These are phyloP conservation scores for Elaeis oleifera DNA, from an alignment of 202 grass and related monocot species.

Conservation along the genomic window DNA sequence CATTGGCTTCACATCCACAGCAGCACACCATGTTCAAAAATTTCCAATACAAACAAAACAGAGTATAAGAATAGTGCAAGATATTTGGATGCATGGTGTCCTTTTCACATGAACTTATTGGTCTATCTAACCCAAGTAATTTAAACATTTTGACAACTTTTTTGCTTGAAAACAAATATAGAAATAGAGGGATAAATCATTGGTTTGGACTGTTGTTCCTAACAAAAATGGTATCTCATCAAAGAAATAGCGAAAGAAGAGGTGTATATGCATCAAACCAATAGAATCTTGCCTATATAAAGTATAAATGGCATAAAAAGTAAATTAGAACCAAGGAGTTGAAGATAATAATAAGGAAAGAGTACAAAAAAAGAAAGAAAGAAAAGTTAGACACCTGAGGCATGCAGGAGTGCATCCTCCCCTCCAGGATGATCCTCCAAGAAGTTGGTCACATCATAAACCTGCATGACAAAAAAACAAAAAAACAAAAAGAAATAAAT, in stretches of 20 bases:
- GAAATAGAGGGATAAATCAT: not conserved
- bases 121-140: no score
- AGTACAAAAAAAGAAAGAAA: not conserved
- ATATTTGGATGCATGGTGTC: no score
- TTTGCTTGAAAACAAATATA: not conserved
- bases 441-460: conserved; percentile 89
- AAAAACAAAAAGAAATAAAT: not conserved
- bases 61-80: conserved; percentile 4
- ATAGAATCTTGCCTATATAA: no score
- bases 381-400: conserved; percentile 40
- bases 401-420: conserved; percentile 76
- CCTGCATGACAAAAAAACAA: conserved; percentile 26
- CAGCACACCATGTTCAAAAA: no score
- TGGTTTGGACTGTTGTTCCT: no score
- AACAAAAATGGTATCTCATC: no score
- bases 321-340: no score
- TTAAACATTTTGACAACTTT: no score
- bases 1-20: conserved; percentile 40
- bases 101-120: no score
- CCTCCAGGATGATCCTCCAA: conserved; percentile 82
- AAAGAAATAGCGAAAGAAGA: not conserved
- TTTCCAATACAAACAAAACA: conserved; percentile 4
- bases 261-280: no score
- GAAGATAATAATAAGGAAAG: no score
- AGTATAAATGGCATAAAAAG: no score